These are phyloP conservation scores for Malassezia sp. DNA, from an alignment of 1,284 basidiomycete genomes.

Conservation along the genomic window DNA sequence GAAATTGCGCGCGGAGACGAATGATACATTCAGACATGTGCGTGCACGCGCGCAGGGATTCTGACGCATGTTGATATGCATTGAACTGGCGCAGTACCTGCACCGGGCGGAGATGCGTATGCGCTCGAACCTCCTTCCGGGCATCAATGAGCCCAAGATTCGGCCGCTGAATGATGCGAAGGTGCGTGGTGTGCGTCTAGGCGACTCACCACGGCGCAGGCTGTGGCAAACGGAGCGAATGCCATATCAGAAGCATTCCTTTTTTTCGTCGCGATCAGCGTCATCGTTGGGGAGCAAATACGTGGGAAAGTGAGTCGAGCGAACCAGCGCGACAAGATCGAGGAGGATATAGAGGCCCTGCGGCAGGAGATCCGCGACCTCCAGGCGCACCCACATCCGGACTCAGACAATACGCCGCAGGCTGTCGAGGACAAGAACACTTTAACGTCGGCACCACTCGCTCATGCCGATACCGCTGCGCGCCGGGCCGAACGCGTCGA, in stretches of 20 bases:
- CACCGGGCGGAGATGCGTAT: slow-evolving; percentile 39
- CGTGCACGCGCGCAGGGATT: background rate
- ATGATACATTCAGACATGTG: slow-evolving; percentile 35
- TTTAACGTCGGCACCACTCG: too few species aligned
- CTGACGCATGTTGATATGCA: slow-evolving; percentile 28
- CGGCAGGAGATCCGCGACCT: slow-evolving; percentile 21
- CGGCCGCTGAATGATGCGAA: slow-evolving; percentile 44
- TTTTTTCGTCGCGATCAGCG: slow-evolving; percentile 36
- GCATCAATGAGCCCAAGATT: slow-evolving; percentile 24
- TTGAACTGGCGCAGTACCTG: slow-evolving; percentile 34
- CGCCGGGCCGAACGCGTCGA: too few species aligned
- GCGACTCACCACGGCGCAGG: background rate
- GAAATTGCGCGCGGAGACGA: slow-evolving; percentile 37
- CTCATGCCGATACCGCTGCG: too few species aligned
- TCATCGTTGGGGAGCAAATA: slow-evolving; percentile 42
- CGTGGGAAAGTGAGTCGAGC: slow-evolving; percentile 31
- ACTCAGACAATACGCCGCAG: too few species aligned
- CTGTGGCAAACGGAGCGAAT: slow-evolving; percentile 35
- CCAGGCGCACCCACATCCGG: too few species aligned
- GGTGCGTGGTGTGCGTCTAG: background rate
- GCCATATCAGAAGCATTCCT: slow-evolving; percentile 42
- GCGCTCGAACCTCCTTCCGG: slow-evolving; percentile 30
- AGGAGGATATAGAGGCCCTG: slow-evolving; percentile 28
- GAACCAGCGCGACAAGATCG: slow-evolving; percentile 33
- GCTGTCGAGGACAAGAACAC: too few species aligned